Evolutionary conservation across 2,329 filamentous ascomycete genomes (phyloP).

Genomic region (Zalaria obscura): DNA sequence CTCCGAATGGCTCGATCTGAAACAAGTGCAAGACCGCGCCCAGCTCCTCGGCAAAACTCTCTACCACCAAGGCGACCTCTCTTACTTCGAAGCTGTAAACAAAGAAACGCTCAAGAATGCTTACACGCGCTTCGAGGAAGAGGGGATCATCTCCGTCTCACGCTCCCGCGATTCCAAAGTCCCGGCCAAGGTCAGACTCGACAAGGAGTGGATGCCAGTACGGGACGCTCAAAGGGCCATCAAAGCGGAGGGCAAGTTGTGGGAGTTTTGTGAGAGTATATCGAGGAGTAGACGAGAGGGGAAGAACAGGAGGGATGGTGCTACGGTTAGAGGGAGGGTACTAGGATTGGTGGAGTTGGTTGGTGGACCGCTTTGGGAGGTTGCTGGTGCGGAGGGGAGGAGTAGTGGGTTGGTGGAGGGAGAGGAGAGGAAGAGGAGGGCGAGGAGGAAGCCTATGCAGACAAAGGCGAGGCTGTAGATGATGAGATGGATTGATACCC

Average conservation of each 20-base stretch:
- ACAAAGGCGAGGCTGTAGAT: slow-evolving; percentile 17
- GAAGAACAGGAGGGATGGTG: slow-evolving; percentile 90
- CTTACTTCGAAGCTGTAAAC: slow-evolving; percentile 96
- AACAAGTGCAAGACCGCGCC: slow-evolving; percentile 65
- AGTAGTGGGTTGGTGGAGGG: slow-evolving; percentile 6
- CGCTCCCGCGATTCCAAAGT: slow-evolving; percentile 51
- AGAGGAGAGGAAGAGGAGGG: slow-evolving; percentile 13
- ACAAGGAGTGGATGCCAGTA: slow-evolving; percentile 38
- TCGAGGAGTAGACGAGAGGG: slow-evolving; percentile 73
- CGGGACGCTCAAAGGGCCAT: slow-evolving; percentile 52
- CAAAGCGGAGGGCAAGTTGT: slow-evolving; percentile 59
- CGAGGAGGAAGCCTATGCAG: slow-evolving; percentile 18
- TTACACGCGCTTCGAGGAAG: slow-evolving; percentile 75
- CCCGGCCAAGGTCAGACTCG: slow-evolving; percentile 50
- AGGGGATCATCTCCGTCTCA: slow-evolving; percentile 62
- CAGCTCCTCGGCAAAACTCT: slow-evolving; percentile 78
- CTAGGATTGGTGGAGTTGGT: slow-evolving; percentile 62
- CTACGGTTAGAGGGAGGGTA: slow-evolving; percentile 73
- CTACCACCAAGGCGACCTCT: slow-evolving; percentile 92
- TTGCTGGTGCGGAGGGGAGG: slow-evolving; percentile 5
- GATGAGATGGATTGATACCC: not conserved
- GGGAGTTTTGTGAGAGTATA: slow-evolving; percentile 86
- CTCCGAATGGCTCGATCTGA: slow-evolving; percentile 66
- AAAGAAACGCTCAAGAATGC: slow-evolving; percentile 95
- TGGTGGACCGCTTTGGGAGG: slow-evolving; percentile 53